A percentile compares a stretch with the other conserved stretches of the same genome.
These are phyloP conservation scores for Colletotrichum sp. DNA, from an alignment of 2,329 filamentous ascomycete genomes.

Conservation along the genomic window DNA sequence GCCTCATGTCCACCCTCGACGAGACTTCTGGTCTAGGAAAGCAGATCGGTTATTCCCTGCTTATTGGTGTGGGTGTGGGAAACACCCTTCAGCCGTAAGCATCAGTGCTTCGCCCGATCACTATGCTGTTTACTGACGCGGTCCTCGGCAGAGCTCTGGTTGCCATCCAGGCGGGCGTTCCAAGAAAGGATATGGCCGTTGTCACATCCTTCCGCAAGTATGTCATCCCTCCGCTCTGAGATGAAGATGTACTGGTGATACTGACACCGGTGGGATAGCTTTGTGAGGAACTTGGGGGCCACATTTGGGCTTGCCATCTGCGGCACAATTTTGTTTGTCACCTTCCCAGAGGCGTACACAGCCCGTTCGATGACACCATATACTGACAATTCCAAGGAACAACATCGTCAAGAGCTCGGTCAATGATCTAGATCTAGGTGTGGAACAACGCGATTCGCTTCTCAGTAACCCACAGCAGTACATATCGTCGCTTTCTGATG, in stretches of 20 bases:
- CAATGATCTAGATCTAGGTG: conserved; percentile 27
- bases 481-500: conserved; percentile 28
- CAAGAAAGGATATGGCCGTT: conserved; percentile 49
- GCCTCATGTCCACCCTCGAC: conserved; percentile 57
- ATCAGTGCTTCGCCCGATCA: neutral
- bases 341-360: neutral
- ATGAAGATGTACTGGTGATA: neutral
- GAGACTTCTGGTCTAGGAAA: conserved; percentile 52
- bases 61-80: conserved; percentile 57
- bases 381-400: conserved; percentile 32
- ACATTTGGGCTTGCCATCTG: conserved; percentile 44
- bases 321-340: conserved; percentile 41
- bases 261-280: conserved; percentile 28
- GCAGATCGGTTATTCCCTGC: conserved; percentile 58
- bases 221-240: neutral
- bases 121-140: neutral
- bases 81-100: conserved; percentile 56
- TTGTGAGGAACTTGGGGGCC: conserved; percentile 43
- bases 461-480: conserved; percentile 39
- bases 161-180: conserved; percentile 61
- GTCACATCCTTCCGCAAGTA: conserved; percentile 49
- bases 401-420: conserved; percentile 38
- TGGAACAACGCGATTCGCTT: conserved; percentile 26
- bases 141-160: conserved; percentile 42
- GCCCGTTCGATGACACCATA: neutral